Percentiles rank a stretch among this genome's conserved stretches.
Conservation (phyloP, 1,139 yeast species). For the Spencermartinsiella ligniputridi region DNA sequence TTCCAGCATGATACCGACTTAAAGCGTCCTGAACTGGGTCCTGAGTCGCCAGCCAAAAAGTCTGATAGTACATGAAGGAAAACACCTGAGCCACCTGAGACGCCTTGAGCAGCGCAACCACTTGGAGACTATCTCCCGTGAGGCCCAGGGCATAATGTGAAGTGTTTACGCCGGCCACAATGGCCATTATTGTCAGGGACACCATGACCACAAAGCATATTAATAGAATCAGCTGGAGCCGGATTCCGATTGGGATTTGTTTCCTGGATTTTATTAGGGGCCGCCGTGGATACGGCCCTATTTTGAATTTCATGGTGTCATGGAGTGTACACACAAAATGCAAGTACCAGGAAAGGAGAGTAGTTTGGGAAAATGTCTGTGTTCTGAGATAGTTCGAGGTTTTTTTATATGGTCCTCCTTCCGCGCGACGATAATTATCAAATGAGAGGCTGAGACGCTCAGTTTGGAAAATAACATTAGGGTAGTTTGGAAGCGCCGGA, state of each 20-base stretch:
- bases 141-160: constrained; percentile 57
- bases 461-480: too few relatives aligned
- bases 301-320: too few relatives aligned
- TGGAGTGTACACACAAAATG: too few relatives aligned
- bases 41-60: constrained; percentile 60
- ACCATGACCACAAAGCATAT: constrained; percentile 73
- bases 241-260: constrained; percentile 33
- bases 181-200: constrained; percentile 69
- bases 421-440: too few relatives aligned
- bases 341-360: too few relatives aligned
- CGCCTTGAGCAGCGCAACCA: constrained; percentile 75
- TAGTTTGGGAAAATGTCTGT: too few relatives aligned
- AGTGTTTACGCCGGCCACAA: constrained; percentile 78
- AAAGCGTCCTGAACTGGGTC: constrained; percentile 59
- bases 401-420: too few relatives aligned
- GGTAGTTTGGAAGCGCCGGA: too few relatives aligned
- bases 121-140: constrained; percentile 66
- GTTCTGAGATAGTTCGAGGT: too few relatives aligned
- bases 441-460: too few relatives aligned
- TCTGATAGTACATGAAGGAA: constrained; percentile 61
- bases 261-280: too few relatives aligned
- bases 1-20: constrained; percentile 66
- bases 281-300: too few relatives aligned
- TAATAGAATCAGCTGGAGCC: constrained; percentile 71
- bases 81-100: constrained; percentile 72